These are phyloP conservation scores for Colletotrichum sp. DNA, from an alignment of 2,329 filamentous ascomycete species.

Conservation along the genomic window DNA sequence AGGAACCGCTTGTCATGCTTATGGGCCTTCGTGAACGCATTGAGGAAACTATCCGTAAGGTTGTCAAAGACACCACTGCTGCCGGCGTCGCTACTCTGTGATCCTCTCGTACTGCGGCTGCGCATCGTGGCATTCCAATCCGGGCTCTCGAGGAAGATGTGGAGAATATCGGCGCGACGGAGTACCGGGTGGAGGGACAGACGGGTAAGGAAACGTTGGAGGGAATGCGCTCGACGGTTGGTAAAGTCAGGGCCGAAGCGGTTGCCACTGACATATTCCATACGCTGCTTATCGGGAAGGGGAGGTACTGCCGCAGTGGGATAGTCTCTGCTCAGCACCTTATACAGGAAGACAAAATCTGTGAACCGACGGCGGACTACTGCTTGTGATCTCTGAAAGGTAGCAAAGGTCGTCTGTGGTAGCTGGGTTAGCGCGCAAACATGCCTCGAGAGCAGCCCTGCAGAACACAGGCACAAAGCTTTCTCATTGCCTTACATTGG, in stretches of 20 bases:
- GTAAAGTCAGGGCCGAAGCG: slow-evolving; percentile 95
- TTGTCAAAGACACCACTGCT: slow-evolving; percentile 85
- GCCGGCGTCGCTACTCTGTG: slow-evolving; percentile 51
- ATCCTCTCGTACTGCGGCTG: slow-evolving; percentile 70
- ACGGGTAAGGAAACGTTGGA: slow-evolving; percentile 88
- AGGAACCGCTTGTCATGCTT: slow-evolving; percentile 94
- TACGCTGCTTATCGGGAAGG: slow-evolving; percentile 97
- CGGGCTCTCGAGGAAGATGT: slow-evolving; percentile 87
- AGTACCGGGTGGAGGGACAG: slow-evolving; percentile 88
- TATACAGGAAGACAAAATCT: slow-evolving; percentile 97
- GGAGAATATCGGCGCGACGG: slow-evolving; percentile 79
- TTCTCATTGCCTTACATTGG: slow-evolving; percentile 62
- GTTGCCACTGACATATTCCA: slow-evolving; percentile 97
- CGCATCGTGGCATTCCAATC: slow-evolving; percentile 99
- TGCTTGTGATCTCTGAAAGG: slow-evolving; percentile 83
- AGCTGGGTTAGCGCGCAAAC: slow-evolving; percentile 3
- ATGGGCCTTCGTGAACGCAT: slow-evolving; percentile 95
- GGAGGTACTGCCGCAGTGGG: slow-evolving; percentile 92
- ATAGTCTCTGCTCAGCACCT: slow-evolving; percentile 85
- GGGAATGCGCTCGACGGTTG: slow-evolving; percentile 81
- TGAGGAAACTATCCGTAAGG: slow-evolving; percentile 95
- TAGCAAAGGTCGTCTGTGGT: slow-evolving; percentile 84
- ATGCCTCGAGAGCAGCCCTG: background rate
- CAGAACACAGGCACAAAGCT: background rate
- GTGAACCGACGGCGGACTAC: slow-evolving; percentile 90